These are phyloP conservation scores for Geranium incanum DNA, from an alignment of 441 rosid species.

Conservation along the genomic window DNA sequence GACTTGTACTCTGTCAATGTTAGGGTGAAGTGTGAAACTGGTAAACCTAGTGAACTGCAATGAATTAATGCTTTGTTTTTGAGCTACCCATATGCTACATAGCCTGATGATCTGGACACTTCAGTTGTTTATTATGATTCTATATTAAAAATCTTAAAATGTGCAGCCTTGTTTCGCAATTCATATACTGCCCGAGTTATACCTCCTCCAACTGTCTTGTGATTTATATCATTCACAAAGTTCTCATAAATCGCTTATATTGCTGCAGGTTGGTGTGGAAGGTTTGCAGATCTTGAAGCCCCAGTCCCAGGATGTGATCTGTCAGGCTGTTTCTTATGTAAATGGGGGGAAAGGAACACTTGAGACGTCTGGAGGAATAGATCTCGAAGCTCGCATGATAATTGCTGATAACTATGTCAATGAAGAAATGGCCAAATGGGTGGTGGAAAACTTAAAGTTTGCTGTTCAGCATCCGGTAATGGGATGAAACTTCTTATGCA, in stretches of 20 bases:
- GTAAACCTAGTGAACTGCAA: slow-evolving; percentile 2
- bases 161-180: not conserved
- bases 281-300: slow-evolving; percentile 84
- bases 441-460: slow-evolving; percentile 69
- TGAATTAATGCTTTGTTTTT: not conserved
- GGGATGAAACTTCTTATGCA: slow-evolving; percentile 18
- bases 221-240: not conserved
- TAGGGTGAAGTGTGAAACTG: slow-evolving; percentile 9
- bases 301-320: slow-evolving; percentile 32
- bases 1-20: not conserved
- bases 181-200: not conserved
- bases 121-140: not conserved
- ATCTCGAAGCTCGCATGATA: slow-evolving; percentile 65
- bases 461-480: slow-evolving; percentile 82
- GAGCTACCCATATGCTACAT: not conserved
- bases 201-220: not conserved
- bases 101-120: not conserved
- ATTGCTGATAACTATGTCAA: slow-evolving; percentile 41
- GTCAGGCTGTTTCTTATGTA: slow-evolving; percentile 24
- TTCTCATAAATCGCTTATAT: not conserved
- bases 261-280: slow-evolving; percentile 65
- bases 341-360: slow-evolving; percentile 53
- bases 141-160: not conserved
- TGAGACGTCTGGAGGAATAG: slow-evolving; percentile 51
- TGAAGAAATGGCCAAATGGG: slow-evolving; percentile 57